Evolutionary conservation across 148 eudicot species (phyloP).

Genomic region (Nepenthes mirabilis): DNA sequence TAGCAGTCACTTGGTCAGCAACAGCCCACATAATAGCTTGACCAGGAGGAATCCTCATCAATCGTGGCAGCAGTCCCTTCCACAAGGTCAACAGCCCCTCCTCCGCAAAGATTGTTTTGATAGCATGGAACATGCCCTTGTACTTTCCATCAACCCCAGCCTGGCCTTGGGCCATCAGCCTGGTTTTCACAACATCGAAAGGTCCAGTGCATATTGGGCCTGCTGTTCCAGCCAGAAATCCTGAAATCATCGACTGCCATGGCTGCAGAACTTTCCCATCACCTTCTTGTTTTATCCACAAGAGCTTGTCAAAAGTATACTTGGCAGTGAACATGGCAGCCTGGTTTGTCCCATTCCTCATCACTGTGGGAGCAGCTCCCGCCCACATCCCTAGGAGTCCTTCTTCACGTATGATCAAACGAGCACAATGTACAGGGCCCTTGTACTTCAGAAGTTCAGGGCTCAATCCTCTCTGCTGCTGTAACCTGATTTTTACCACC

Average conservation of each 20-base stretch:
- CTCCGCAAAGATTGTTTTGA: conserved; percentile 57
- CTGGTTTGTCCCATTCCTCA: conserved; percentile 97
- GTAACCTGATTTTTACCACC: conserved; percentile 92
- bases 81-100: conserved; percentile 82
- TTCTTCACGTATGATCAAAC: conserved; percentile 72
- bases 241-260: conserved; percentile 96
- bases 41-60: conserved; percentile 97
- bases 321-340: conserved; percentile 96
- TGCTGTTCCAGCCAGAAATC: conserved; percentile 90
- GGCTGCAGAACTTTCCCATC: conserved; percentile 71
- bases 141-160: conserved; percentile 52
- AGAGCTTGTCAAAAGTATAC: conserved; percentile 46
- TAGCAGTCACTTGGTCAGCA: conserved; percentile 81
- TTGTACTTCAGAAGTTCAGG: conserved; percentile 67
- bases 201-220: conserved; percentile 95
- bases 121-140: conserved; percentile 83
- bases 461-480: conserved; percentile 83
- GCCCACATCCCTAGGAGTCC: conserved; percentile 88
- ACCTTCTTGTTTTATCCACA: conserved; percentile 88
- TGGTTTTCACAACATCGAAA: conserved; percentile 91
- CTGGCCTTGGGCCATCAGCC: conserved; percentile 86
- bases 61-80: conserved; percentile 84
- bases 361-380: conserved; percentile 89
- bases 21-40: conserved; percentile 99
- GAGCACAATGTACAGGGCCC: conserved; percentile 90